Base-by-base conservation (phyloP, 306 rosid species). In the Geum urbanum region DNA sequence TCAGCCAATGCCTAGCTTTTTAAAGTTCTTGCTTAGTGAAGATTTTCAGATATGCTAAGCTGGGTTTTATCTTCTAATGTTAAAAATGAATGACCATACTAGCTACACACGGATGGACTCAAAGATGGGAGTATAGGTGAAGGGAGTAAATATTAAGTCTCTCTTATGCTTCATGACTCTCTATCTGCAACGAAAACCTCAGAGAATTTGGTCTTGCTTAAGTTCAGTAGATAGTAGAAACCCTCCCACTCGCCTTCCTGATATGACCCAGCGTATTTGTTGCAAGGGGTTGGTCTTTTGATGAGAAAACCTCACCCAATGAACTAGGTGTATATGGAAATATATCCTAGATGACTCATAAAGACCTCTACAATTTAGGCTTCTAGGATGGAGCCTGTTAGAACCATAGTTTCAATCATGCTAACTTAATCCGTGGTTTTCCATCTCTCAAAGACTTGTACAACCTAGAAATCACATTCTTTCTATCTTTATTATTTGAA, bases 131-230 rank as follows among this genome's bases (percentile, higher is more conserved):
- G 19, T 8, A 27, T 44, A 16, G 27, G 46, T 66, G 45, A 27
- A 65, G 12, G 40, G 10, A 32, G 40, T 24, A 24, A 8, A 56
- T 24, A 24, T 22, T 22, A 2, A 55, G 5, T 52, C 15, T 8
- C 27, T 66, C n/a, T 37, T 46, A 45, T 63, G 39, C 56, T 46
- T 7, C 52, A 66, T 66, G 62, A 56, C 18, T 46, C 44, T 18
- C 20, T 24, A 47, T 54, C 22, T 19, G 39, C 9, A 19, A 9
- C 10, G 27, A 63, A 43, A 9, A 43, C 32, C 19, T 63, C 12
- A 63, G 32, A 40, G 41, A 48, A 27, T 39, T 10, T 1, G 5
- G 51, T 18, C 48, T 32, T 13, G 3, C 35, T 16, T 43, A 37
- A 22, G 11, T 44, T 2, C 7, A 20, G 43, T 19, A 22, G 49